Base-by-base conservation (phyloP, 306 rosid genomes). In the Quercus parvula region DNA sequence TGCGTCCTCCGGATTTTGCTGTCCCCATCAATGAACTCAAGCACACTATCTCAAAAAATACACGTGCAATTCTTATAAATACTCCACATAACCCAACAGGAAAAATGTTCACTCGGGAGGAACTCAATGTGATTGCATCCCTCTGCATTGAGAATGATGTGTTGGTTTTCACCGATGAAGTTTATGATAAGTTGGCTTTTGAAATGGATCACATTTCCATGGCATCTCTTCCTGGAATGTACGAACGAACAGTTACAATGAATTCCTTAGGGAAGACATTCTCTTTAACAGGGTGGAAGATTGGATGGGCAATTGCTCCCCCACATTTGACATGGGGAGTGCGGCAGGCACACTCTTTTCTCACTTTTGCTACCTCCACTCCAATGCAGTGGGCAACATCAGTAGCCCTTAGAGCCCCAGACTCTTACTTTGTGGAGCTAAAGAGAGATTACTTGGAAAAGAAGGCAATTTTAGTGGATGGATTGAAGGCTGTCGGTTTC, bases 371-470 rank as follows among this genome's bases (percentile, higher is more conserved):
- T 44, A 93, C 93, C 67, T 88, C 93, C 71, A 85, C 96, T 75
- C 98, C 98, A 8, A 89, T 93, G 91, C 99, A 96, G 79, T 91
- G 90, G 83, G 99, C 98, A 70, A 85, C 96, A 63, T 92, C 97
- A n/a, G 85, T 78, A 3, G 99, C 99, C 77, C 93, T 95, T 10
- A 84, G 99, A 86, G 94, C 97, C 70, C 96, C 99, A 0, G 96
- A 95, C 7, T 89, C 98, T 62, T 95, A 90, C 83, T 95, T 77
- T 63, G 80, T 13, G 70, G 99, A 89, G 81, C 85, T 95, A 49
- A 91, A 85, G 87, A 89, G 88, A 80, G 99, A 91, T 71, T 93
- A 93, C 82, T 46, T 74, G 81, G 90, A 84, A 57, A 95, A 95
- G 86, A 95, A 90, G 79, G 89, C 86, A 54, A 93, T 95, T 82